Conservation (phyloP, 2,329 filamentous ascomycete genomes). For the Apiospora phragmitis region DNA sequence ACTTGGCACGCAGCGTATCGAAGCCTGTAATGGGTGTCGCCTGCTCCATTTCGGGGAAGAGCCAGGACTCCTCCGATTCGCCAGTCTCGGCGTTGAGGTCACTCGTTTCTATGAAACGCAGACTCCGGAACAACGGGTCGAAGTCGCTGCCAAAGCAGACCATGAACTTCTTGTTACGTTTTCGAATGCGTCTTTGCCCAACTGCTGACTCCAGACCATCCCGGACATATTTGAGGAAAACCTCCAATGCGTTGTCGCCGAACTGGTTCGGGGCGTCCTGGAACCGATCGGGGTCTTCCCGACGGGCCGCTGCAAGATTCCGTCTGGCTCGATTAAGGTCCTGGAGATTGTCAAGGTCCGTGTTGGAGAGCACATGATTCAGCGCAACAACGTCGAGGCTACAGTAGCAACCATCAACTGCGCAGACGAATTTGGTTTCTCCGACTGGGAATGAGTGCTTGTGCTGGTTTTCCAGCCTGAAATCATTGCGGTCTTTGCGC, state of each 20-base stretch:
- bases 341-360: constrained; percentile 44
- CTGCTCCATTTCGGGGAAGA: constrained; percentile 33
- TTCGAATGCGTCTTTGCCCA: constrained; percentile 47
- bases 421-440: constrained; percentile 27
- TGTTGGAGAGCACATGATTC: constrained; percentile 43
- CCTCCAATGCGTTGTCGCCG: constrained; percentile 40
- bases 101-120: constrained; percentile 47
- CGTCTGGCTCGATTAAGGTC: constrained; percentile 46
- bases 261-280: constrained; percentile 42
- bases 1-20: constrained; percentile 32
- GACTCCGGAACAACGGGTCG: constrained; percentile 46
- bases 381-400: constrained; percentile 47
- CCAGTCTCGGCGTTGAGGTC: constrained; percentile 28
- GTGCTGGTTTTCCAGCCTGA: constrained; percentile 11
- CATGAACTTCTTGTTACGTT: constrained; percentile 56
- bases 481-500: constrained; percentile 14
- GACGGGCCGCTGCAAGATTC: constrained; percentile 40
- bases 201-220: constrained; percentile 44
- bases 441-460: constrained; percentile 18
- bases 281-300: constrained; percentile 50
- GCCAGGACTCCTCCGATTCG: constrained; percentile 37
- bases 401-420: constrained; percentile 32
- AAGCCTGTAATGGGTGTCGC: constrained; percentile 36
- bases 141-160: constrained; percentile 54
- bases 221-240: constrained; percentile 52